Evolutionary conservation across 2,329 filamentous ascomycete genomes (phyloP).

Genomic region (Dothideomycetes sp.): DNA sequence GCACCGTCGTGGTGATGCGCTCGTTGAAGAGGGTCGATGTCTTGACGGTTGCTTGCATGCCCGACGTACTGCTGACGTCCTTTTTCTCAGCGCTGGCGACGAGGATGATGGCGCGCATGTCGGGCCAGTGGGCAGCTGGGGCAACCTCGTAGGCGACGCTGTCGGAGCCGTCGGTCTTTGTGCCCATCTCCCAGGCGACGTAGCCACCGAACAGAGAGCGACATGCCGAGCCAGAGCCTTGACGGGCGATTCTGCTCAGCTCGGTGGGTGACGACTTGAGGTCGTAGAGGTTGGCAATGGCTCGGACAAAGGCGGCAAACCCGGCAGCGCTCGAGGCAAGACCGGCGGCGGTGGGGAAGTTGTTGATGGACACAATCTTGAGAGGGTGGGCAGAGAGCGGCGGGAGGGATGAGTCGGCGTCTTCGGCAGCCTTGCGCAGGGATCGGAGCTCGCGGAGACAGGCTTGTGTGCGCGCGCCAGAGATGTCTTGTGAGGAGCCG

Average conservation of each 20-base stretch:
- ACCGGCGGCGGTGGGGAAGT: slow-evolving; percentile 95
- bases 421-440: slow-evolving; percentile 67
- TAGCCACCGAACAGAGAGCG: slow-evolving; percentile 90
- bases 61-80: slow-evolving; percentile 80
- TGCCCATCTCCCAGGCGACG: slow-evolving; percentile 84
- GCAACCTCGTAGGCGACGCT: slow-evolving; percentile 83
- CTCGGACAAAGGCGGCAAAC: slow-evolving; percentile 60
- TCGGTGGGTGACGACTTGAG: slow-evolving; percentile 71
- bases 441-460: slow-evolving; percentile 80
- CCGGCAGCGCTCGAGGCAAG: slow-evolving; percentile 58
- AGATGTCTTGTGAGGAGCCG: slow-evolving; percentile 69
- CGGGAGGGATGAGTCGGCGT: slow-evolving; percentile 60
- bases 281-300: slow-evolving; percentile 84
- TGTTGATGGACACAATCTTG: slow-evolving; percentile 89
- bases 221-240: slow-evolving; percentile 91
- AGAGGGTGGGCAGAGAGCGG: slow-evolving; percentile 69
- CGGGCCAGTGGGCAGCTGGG: slow-evolving; percentile 81
- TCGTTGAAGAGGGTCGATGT: slow-evolving; percentile 81
- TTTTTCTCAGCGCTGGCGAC: slow-evolving; percentile 93
- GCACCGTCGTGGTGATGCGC: slow-evolving; percentile 66
- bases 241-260: slow-evolving; percentile 78
- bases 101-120: slow-evolving; percentile 85
- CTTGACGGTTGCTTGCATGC: slow-evolving; percentile 94
- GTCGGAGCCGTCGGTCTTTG: slow-evolving; percentile 67
- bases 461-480: slow-evolving; percentile 81